These are phyloP conservation scores for Spathaspora girioi DNA, from an alignment of 805 yeast species.

Conservation along the genomic window DNA sequence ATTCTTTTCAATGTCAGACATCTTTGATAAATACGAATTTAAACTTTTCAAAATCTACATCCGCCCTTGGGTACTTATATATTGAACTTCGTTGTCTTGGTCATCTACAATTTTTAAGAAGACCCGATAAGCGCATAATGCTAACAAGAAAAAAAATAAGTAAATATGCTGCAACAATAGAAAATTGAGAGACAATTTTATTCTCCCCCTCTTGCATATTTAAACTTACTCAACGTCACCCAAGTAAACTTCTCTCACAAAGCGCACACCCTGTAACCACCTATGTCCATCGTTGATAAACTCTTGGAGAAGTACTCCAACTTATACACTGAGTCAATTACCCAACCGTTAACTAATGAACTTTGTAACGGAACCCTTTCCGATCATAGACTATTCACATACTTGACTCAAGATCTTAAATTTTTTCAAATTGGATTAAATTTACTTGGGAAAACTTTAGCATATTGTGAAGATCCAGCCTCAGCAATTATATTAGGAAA, in stretches of 20 bases:
- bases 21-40: not conserved
- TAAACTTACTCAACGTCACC: not conserved
- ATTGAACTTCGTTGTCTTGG: not conserved
- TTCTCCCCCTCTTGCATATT: not conserved
- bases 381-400: conserved; percentile 39
- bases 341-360: conserved; percentile 42
- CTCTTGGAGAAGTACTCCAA: conserved; percentile 11
- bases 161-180: not conserved
- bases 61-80: not conserved
- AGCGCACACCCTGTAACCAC: no score
- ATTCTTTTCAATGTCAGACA: not conserved
- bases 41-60: not conserved
- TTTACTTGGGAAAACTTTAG: conserved; percentile 41
- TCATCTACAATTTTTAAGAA: not conserved
- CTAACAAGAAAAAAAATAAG: not conserved
- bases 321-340: conserved; percentile 24
- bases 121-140: not conserved
- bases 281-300: conserved; percentile 8
- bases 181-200: not conserved
- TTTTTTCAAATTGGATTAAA: conserved; percentile 43
- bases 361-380: conserved; percentile 44
- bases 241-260: no score
- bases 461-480: conserved; percentile 36
- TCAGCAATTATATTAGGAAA: conserved; percentile 41
- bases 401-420: conserved; percentile 46